Evolutionary conservation across 108 stramenopile species (phyloP).

Genomic region (Tribonema minus): DNA sequence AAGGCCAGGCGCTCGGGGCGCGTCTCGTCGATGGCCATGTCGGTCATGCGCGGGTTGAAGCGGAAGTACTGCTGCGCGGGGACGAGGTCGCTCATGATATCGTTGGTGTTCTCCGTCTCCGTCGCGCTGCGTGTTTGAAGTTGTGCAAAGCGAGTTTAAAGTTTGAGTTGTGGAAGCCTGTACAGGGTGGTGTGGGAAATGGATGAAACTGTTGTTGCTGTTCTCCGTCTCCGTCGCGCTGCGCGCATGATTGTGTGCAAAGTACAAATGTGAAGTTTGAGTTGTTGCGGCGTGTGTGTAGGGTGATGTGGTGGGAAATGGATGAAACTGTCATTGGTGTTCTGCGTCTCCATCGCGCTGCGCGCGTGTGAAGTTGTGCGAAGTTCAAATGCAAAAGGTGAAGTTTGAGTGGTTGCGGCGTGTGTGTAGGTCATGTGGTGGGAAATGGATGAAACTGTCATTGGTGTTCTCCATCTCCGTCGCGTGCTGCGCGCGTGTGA

Average conservation of each 20-base stretch:
- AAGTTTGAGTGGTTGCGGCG: too few relatives aligned
- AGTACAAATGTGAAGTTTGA: too few relatives aligned
- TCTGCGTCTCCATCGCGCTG: constrained; percentile 51
- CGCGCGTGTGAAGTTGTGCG: too few relatives aligned
- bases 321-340: constrained; percentile 30
- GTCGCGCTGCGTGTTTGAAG: constrained; percentile 41
- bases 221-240: constrained; percentile 52
- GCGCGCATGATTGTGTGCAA: too few relatives aligned
- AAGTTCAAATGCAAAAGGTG: too few relatives aligned
- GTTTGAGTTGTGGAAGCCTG: too few relatives aligned
- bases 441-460: constrained; percentile 26
- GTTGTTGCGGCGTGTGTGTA: too few relatives aligned
- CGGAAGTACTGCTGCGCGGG: constrained; percentile 45
- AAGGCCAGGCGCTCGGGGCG: constrained; percentile 30
- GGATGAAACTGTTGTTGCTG: constrained; percentile 33
- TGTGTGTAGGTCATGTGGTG: too few relatives aligned
- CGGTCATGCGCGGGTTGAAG: constrained; percentile 46
- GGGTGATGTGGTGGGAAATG: too few relatives aligned
- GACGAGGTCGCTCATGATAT: constrained; percentile 34
- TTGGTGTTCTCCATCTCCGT: constrained; percentile 52
- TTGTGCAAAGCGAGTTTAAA: too few relatives aligned
- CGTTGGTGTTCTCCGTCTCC: constrained; percentile 49
- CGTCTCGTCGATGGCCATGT: constrained; percentile 50
- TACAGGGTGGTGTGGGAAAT: too few relatives aligned
- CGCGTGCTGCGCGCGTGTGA: too few relatives aligned